Percentiles rank a stretch among this genome's conserved stretches.
These are phyloP conservation scores for Phoma herbarum DNA, from an alignment of 2,329 filamentous ascomycete species.

Conservation along the genomic window DNA sequence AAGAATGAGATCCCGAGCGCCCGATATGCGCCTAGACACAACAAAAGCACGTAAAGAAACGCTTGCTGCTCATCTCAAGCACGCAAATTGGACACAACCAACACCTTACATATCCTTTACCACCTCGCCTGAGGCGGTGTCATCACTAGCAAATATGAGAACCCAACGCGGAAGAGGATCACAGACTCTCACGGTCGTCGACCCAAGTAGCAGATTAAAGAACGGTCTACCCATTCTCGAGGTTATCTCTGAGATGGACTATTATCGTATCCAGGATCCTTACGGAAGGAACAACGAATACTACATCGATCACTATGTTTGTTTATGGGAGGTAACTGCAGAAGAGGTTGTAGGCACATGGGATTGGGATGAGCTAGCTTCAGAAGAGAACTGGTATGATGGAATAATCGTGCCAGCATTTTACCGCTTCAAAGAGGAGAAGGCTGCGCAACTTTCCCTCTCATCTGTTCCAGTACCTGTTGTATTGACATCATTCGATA, in stretches of 20 bases:
- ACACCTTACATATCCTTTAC: constrained; percentile 20
- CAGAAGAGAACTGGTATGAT: constrained; percentile 23
- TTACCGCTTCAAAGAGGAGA: not conserved
- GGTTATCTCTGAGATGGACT: constrained; percentile 21
- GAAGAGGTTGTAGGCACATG: constrained; percentile 26
- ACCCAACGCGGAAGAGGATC: not conserved
- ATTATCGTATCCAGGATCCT: constrained; percentile 21
- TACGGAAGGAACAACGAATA: constrained; percentile 20
- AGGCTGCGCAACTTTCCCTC: not conserved
- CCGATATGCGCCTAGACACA: constrained; percentile 6
- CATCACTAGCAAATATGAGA: constrained; percentile 2
- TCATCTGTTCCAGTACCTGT: not conserved
- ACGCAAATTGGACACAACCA: constrained; percentile 5
- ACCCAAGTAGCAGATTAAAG: constrained; percentile 22
- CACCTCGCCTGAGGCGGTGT: not conserved
- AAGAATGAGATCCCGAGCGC: constrained; percentile 9
- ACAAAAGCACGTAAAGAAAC: not conserved
- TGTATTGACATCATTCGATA: not conserved
- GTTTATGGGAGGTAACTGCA: constrained; percentile 30
- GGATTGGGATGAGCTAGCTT: constrained; percentile 19
- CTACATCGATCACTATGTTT: constrained; percentile 27
- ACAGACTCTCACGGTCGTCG: constrained; percentile 22
- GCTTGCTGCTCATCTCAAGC: constrained; percentile 9
- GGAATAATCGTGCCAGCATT: constrained; percentile 21
- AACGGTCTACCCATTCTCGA: constrained; percentile 26